These are phyloP conservation scores for Lantana camara DNA, from an alignment of 257 asterid species.

Conservation along the genomic window DNA sequence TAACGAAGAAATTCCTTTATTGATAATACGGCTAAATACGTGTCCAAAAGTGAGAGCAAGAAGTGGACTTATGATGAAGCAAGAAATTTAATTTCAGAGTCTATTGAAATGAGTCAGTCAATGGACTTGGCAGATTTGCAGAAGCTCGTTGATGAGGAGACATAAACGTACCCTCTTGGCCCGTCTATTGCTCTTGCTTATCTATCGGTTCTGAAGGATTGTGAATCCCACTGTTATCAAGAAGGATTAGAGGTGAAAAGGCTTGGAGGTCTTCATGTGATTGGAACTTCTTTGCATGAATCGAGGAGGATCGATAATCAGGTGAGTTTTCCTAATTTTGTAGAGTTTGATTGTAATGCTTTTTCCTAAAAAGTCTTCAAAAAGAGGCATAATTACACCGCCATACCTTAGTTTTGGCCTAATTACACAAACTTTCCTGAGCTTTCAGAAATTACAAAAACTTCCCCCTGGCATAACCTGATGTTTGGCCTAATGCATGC, in stretches of 20 bases:
- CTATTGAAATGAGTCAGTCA: conserved; percentile 86
- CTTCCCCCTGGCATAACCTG: no score
- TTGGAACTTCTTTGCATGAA: conserved; percentile 97
- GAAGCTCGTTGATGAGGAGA: conserved; percentile 76
- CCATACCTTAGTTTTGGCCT: no score
- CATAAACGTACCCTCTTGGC: conserved; percentile 89
- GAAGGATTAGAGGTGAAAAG: conserved; percentile 95
- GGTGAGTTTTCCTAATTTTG: conserved; percentile 44
- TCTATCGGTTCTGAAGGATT: conserved; percentile 79
- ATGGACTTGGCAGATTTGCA: conserved; percentile 61
- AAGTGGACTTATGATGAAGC: conserved; percentile 73
- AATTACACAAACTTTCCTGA: no score
- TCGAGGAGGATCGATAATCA: conserved; percentile 98
- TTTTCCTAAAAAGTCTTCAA: background rate
- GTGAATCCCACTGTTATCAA: conserved; percentile 73
- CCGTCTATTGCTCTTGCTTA: conserved; percentile 89
- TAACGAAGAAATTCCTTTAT: conserved; percentile 1
- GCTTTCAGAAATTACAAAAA: background rate
- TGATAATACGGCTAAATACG: conserved; percentile 66
- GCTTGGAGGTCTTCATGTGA: conserved; percentile 96
- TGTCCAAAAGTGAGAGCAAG: conserved; percentile 79
- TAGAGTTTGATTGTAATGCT: conserved; percentile 4
- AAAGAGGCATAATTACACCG: background rate
- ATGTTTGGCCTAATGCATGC: no score
- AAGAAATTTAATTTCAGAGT: conserved; percentile 67